Conservation (phyloP, 2,329 filamentous ascomycete genomes). For the Beauveria varroae region DNA sequence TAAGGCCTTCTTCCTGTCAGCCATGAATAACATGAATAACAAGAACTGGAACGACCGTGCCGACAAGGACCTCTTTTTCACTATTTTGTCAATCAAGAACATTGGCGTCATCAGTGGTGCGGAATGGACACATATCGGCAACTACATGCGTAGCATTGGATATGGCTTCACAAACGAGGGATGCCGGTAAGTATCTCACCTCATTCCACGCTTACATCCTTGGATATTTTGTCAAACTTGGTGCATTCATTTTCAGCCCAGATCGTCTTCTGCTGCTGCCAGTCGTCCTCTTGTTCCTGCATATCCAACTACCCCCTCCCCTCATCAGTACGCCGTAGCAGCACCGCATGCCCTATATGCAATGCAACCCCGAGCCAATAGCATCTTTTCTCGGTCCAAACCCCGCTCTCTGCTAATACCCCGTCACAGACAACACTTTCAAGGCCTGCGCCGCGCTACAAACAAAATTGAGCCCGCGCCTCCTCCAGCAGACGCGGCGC, state of each 20-base stretch:
- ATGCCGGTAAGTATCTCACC: conserved; percentile 40
- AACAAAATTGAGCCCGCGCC: conserved; percentile 42
- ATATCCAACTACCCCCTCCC: background rate
- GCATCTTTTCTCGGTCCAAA: background rate
- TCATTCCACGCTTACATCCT: background rate
- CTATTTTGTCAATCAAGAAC: conserved; percentile 54
- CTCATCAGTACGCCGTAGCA: background rate
- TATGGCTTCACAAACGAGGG: conserved; percentile 60
- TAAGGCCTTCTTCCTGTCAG: conserved; percentile 7
- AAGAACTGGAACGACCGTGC: conserved; percentile 56
- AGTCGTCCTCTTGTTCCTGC: background rate
- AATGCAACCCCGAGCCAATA: conserved; percentile 1
- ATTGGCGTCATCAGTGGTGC: conserved; percentile 55
- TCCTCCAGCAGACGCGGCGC: conserved; percentile 21
- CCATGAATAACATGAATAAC: conserved; percentile 48
- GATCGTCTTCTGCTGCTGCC: background rate
- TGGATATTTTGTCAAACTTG: background rate
- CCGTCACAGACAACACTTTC: conserved; percentile 48
- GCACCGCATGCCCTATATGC: background rate
- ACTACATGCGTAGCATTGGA: conserved; percentile 50
- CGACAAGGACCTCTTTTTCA: conserved; percentile 57
- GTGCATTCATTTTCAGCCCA: background rate
- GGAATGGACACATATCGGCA: conserved; percentile 56
- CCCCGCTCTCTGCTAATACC: background rate
- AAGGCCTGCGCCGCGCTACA: conserved; percentile 48